Base-by-base conservation (phyloP, 1,284 basidiomycete species). In the Naganishia sp. region DNA sequence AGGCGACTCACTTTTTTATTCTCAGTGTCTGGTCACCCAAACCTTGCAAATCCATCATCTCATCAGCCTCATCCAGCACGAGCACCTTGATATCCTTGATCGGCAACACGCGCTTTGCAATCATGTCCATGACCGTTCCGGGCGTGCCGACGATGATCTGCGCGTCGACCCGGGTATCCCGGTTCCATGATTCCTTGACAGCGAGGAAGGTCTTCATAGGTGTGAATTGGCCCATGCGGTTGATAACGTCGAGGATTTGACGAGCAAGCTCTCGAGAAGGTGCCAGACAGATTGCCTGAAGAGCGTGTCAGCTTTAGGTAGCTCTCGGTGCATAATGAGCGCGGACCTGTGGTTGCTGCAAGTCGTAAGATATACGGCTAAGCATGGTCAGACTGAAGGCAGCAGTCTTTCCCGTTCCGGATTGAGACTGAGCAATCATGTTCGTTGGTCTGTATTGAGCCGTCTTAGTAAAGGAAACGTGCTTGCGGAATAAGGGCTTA, bases 351-450 rank as follows among this genome's bases (percentile, higher is more conserved):
- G 94, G 89, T 70, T 89, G 88, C 71, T 90, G 86, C 65, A 88
- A 82, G 42, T 85, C 84, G 73, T 90, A 93, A 80, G 98, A 93
- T 66, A 99, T 86, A 43, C 95, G 88, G 75, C 90, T 94, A 25
- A 99, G 86, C 94, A 99, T 99, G 33, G 94, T 94, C 64, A 99
- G 84, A 15, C 94, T 91, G 78, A 99, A 99, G 2, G 96, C 96
- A 6, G 96, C 96, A 3, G 96, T 99, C 83, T 99, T 99, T 65
- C 96, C 96, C 9, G 96, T 99, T 49, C 96, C 96, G 28, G 96
- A 99, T 78, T 99, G 96, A 56, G 94, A 97, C 81, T 99, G 96
- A 11, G 94, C 96, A 78, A 99, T 99, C 88, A 99, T 95, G 81
- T 99, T 99, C 66, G 88, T 89, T 7, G 94, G 90, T 21, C 94